Evolutionary conservation across 345 rosid genomes (phyloP), one percentile per base, ranked within the genome.

Genomic region (Boechera divaricarpa): DNA sequence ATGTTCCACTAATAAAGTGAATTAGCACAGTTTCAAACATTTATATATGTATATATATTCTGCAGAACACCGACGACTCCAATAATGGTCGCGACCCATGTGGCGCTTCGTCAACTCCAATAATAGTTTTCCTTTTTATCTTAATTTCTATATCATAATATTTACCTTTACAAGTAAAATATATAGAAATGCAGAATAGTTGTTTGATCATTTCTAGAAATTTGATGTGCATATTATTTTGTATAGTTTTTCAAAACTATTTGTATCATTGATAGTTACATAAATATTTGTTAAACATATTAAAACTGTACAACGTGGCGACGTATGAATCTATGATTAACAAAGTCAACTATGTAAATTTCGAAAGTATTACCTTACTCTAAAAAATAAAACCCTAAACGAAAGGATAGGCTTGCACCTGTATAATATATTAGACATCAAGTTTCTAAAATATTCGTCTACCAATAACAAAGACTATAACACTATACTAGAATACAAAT

Each of bases 11-110:
- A 4, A 16, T 32, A 69, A 69, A 77, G 75, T 42, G 31, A 49
- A 58, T 58, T 26, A 49, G 47, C 29, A 38, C 62, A 39, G 69
- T 76, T 60, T 32, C 45, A 38, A 28, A 66, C 41, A 15, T 55
- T 41, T 54, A 13, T 63, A 31, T 15, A 69, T 7, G 7, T 29
- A 4, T 67, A 49, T 52, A 49, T 52, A 69, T 69, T 69, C 18
- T 35, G 67, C 44, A 48, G 26, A 47, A 64, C 61, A 71, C 77
- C 54, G 48, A 66, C 72, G 67, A 70, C 66, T 49, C 39, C 54
- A 70, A 64, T 64, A 71, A 58, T 71, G 61, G 54, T 41, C 70
- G 70, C 44, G 47, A 55, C 60, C 72, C 72, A 77, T 70, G 72
- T 77, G 76, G 72, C 36, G 71, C 29, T 49, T 47, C 72, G 55